Percentiles rank a stretch among this genome's conserved stretches.
Evolutionary conservation across 305 asterid genomes (phyloP).

Genomic region (Solanum hybrid): DNA sequence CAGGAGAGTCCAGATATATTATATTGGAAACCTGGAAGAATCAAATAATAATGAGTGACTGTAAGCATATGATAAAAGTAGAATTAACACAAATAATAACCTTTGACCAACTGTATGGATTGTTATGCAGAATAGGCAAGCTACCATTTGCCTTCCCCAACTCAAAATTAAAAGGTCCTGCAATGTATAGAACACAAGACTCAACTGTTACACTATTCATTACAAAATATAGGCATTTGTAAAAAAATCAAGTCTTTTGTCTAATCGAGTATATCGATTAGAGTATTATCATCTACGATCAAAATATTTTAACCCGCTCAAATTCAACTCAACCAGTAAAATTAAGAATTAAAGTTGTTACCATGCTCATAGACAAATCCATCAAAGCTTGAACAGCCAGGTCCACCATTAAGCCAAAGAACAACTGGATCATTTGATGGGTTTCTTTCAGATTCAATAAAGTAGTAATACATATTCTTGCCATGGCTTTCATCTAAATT

Average conservation of each 20-base stretch:
- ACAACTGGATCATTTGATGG: conserved; percentile 78
- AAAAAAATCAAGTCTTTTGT: neutral
- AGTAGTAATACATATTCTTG: conserved; percentile 68
- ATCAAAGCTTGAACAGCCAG: conserved; percentile 98
- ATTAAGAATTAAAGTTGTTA: conserved; percentile 7
- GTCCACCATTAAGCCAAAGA: conserved; percentile 98
- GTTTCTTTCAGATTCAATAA: conserved; percentile 66
- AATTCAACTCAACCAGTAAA: neutral
- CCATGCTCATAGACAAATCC: conserved; percentile 95
- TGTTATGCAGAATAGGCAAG: conserved; percentile 71
- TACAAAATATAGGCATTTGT: neutral
- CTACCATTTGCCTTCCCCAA: conserved; percentile 42
- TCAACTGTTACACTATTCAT: neutral
- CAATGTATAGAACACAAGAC: neutral
- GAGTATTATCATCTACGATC: neutral
- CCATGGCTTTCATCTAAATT: conserved; percentile 53
- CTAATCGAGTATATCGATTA: neutral
- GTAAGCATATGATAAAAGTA: neutral
- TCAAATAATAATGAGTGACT: neutral
- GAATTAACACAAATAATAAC: conserved; percentile 27
- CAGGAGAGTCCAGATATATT: conserved; percentile 81
- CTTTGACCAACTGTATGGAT: conserved; percentile 96
- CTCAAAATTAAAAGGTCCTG: conserved; percentile 94
- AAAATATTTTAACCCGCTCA: neutral
- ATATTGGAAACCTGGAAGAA: conserved; percentile 59